Percentiles rank a stretch among this genome's conserved stretches.
Conservation (phyloP, 139 green algal genomes). For the Coelastrella sp. region DNA sequence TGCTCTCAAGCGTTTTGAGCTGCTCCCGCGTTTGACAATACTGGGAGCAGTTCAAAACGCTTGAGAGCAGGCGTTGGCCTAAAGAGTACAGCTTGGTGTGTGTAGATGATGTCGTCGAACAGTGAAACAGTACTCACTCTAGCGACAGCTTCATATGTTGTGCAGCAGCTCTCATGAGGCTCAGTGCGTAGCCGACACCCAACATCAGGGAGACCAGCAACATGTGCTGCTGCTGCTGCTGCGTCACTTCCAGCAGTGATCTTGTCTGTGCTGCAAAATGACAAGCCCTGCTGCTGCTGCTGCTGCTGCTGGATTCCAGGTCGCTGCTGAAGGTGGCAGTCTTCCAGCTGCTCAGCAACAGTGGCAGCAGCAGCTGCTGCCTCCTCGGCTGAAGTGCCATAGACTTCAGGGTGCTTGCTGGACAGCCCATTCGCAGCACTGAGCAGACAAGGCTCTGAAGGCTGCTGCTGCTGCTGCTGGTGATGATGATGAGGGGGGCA, state of each 20-base stretch:
- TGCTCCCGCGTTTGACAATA: too few relatives aligned
- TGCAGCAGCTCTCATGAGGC: constrained; percentile 53
- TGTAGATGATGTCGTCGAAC: neutral
- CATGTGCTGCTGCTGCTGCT: constrained; percentile 3
- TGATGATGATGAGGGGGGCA: too few relatives aligned
- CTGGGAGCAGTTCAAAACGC: too few relatives aligned
- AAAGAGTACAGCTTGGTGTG: neutral
- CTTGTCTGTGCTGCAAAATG: neutral
- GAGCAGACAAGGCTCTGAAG: too few relatives aligned
- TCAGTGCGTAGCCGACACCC: constrained; percentile 50
- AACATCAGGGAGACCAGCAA: neutral
- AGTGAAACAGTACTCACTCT: neutral
- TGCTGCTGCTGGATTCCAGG: neutral
- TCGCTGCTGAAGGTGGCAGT: neutral
- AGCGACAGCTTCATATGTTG: constrained; percentile 57
- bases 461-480: too few relatives aligned
- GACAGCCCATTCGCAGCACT: too few relatives aligned
- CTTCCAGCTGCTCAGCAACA: neutral
- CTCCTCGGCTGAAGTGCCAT: neutral
- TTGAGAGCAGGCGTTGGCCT: neutral
- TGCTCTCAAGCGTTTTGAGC: too few relatives aligned
- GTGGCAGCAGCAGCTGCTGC: neutral
- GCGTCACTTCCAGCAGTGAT: neutral
- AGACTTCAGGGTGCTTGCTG: neutral
- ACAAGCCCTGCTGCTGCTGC: neutral